These are phyloP conservation scores for Mrakia blollopis DNA, from an alignment of 768 basidiomycete species.

Conservation along the genomic window DNA sequence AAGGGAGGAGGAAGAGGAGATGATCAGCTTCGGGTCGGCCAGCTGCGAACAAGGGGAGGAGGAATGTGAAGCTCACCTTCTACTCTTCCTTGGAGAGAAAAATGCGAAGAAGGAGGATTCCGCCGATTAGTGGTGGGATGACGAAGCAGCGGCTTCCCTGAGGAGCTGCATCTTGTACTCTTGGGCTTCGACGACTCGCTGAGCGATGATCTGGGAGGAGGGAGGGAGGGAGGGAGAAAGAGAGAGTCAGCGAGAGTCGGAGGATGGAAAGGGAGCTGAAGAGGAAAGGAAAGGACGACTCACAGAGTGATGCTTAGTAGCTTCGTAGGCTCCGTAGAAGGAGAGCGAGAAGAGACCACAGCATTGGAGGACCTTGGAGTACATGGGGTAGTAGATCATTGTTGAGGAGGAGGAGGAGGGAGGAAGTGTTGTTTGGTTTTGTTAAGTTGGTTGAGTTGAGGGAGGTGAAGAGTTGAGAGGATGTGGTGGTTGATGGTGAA, in stretches of 20 bases:
- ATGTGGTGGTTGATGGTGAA: constrained; percentile 14
- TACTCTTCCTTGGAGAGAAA: no score
- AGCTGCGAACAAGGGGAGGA: no score
- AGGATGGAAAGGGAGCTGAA: background rate
- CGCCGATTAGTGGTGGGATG: constrained; percentile 1
- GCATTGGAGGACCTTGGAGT: background rate
- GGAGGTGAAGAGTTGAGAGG: background rate
- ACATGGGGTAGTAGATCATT: background rate
- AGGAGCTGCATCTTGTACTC: background rate
- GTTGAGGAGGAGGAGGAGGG: background rate
- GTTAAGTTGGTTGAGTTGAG: background rate
- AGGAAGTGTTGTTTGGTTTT: background rate
- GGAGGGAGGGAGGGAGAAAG: no score
- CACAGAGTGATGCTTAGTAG: no score
- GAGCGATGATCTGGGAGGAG: background rate
- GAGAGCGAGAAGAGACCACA: background rate
- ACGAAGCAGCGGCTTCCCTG: background rate
- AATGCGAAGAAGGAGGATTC: background rate
- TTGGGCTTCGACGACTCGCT: background rate
- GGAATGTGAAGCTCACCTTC: no score
- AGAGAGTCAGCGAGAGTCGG: no score
- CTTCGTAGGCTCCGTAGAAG: background rate
- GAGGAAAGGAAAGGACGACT: background rate
- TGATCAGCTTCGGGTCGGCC: no score
- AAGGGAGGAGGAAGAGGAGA: no score